Evolutionary conservation across 305 asterid genomes (phyloP).

Genomic region (Fraxinus dipetala): DNA sequence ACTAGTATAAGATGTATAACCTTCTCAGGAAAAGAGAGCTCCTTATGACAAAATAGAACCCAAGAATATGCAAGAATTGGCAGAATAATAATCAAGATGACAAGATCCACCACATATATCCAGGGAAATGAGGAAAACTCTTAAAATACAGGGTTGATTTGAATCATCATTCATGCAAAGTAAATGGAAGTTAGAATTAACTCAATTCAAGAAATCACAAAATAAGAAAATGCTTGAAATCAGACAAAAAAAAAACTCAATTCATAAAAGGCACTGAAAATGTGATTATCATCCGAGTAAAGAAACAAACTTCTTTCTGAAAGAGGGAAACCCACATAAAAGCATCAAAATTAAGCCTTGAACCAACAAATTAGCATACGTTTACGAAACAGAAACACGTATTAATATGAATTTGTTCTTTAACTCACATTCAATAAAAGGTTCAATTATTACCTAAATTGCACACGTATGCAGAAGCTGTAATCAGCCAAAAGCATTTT

Average conservation of each 20-base stretch:
- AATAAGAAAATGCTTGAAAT: neutral
- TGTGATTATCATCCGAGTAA: neutral
- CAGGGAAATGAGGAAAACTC: neutral
- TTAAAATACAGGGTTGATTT: neutral
- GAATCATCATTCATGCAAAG: neutral
- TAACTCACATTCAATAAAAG: neutral
- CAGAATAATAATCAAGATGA: slow-evolving; percentile 1
- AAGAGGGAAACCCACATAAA: slow-evolving; percentile 11
- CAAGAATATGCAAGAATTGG: neutral
- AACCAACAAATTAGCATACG: neutral
- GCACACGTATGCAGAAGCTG: slow-evolving; percentile 27
- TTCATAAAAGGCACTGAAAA: slow-evolving; percentile 8
- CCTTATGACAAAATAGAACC: neutral
- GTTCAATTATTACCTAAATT: slow-evolving; percentile 24
- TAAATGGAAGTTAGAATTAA: neutral
- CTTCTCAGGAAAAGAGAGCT: neutral
- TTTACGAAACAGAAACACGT: slow-evolving; percentile 17
- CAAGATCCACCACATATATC: neutral
- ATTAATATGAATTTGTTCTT: slow-evolving; percentile 1
- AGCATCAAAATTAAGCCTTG: neutral
- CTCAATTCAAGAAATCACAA: slow-evolving; percentile 1
- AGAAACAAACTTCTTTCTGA: slow-evolving; percentile 11
- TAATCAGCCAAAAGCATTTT: slow-evolving; percentile 25
- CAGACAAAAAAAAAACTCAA: neutral
- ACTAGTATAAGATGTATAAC: slow-evolving; percentile 6